Base-by-base conservation (phyloP, 345 rosid genomes). In the Arabis alpina region DNA sequence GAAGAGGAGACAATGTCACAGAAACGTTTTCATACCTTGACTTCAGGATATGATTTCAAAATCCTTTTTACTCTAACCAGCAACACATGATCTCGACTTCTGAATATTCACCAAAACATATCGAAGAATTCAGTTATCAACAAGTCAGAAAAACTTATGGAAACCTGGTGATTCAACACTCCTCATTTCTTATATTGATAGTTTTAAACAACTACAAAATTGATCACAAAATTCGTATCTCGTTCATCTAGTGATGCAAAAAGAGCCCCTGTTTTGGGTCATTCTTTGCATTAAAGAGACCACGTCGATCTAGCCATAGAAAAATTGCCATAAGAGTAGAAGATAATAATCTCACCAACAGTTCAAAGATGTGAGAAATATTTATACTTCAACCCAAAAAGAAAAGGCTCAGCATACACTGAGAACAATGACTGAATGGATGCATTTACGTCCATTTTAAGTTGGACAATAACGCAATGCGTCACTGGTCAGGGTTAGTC, bases 201-300 rank as follows among this genome's bases (percentile, higher is more conserved):
- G 40, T 36, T 8, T 11, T 24, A 50, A 82, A 71, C 12, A 10
- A 15, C 32, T 71, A 37, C 54, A 79, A 28, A 28, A 23, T 19
- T 8, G 57, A 53, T 39, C 57, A 63, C 61, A 10, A 30, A 9
- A 57, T 37, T 57, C 30, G 43, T 57, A 9, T 15, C n/a, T 36
- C 39, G 8, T 16, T 66, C 40, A 36, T 36, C 40, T 36, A 8
- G 2, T 36, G 40, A 36, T 36, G 40, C 40, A 36, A 8, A 36
- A 36, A 8, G 40, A 36, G 40, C 10, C 8, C 40, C 2, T 36
- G 40, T 8, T 36, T 32, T 32, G 36, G 36, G 7, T 32, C 36
- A 32, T 32, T 5, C 2, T 19, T 16, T 39, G 28, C 61, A 30
- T 11, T 19, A 54, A 51, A 16, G 9, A 58, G 8, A 42, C 6